These are phyloP conservation scores for Jatropha curcas DNA, from an alignment of 345 rosid genomes.

Conservation along the genomic window DNA sequence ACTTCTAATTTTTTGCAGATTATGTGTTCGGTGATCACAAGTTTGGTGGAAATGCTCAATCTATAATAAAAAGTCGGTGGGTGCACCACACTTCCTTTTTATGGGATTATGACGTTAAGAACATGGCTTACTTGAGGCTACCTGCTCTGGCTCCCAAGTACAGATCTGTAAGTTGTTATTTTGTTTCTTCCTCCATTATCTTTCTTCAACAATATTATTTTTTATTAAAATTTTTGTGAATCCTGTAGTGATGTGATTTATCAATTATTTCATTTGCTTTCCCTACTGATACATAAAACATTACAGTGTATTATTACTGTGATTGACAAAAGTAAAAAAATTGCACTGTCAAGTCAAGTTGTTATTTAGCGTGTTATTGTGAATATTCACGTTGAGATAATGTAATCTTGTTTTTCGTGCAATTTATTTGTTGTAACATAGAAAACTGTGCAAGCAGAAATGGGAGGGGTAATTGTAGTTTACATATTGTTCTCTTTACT, in stretches of 20 bases:
- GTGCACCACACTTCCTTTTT: constrained; percentile 86
- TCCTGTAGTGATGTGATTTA: not conserved
- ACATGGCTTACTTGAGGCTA: constrained; percentile 76
- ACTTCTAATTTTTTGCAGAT: constrained; percentile 43
- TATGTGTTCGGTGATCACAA: constrained; percentile 76
- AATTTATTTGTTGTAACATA: too few relatives aligned
- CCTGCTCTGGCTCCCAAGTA: constrained; percentile 69
- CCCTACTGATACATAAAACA: not conserved
- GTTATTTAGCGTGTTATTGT: not conserved
- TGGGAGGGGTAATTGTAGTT: not conserved
- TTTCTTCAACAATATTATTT: not conserved
- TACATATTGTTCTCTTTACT: not conserved
- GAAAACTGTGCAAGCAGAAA: not conserved
- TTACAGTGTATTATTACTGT: not conserved
- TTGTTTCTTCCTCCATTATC: not conserved
- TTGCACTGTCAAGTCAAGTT: not conserved
- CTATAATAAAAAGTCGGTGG: constrained; percentile 72
- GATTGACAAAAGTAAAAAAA: not conserved
- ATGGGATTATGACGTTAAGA: constrained; percentile 66
- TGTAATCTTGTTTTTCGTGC: too few relatives aligned
- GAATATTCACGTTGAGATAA: not conserved
- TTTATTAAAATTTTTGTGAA: not conserved
- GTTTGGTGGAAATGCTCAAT: constrained; percentile 91
- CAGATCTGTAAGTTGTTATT: constrained; percentile 46
- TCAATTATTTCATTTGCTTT: not conserved